Evolutionary conservation across 2,329 filamentous ascomycete species (phyloP).

Genomic region (Diaporthe vexans): DNA sequence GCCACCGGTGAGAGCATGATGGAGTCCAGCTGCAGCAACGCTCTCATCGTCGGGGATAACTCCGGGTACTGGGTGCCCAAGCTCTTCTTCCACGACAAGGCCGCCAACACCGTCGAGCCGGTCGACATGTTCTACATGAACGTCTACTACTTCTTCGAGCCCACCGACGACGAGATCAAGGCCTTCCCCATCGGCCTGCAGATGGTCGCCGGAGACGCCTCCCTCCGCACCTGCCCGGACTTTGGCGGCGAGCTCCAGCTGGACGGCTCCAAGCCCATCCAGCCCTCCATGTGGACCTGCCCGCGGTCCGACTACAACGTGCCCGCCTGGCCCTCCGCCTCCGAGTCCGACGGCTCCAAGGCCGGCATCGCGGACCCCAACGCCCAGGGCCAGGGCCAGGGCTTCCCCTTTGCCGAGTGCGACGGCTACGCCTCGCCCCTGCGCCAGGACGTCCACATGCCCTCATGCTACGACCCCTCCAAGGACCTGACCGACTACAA

Average conservation of each 20-base stretch:
- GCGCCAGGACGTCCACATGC: slow-evolving; percentile 78
- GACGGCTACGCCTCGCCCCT: slow-evolving; percentile 73
- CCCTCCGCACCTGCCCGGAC: slow-evolving; percentile 68
- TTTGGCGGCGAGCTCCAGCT: slow-evolving; percentile 58
- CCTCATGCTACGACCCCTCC: slow-evolving; percentile 79
- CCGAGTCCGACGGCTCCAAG: slow-evolving; percentile 69
- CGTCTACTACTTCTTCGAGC: slow-evolving; percentile 82
- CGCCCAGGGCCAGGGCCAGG: slow-evolving; percentile 69
- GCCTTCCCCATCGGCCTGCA: slow-evolving; percentile 80
- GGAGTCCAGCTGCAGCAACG: slow-evolving; percentile 78
- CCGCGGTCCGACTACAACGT: slow-evolving; percentile 64
- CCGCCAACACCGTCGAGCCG: slow-evolving; percentile 73
- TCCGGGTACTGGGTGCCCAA: slow-evolving; percentile 84
- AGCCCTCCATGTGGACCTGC: slow-evolving; percentile 72
- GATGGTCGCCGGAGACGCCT: slow-evolving; percentile 77
- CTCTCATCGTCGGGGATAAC: slow-evolving; percentile 76
- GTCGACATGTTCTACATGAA: slow-evolving; percentile 81
- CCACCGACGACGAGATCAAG: slow-evolving; percentile 74
- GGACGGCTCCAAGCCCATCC: slow-evolving; percentile 65
- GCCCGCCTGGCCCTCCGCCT: slow-evolving; percentile 67
- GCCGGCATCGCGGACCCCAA: slow-evolving; percentile 68
- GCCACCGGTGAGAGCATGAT: slow-evolving; percentile 73
- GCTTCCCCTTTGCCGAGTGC: slow-evolving; percentile 80
- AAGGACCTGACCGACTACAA: slow-evolving; percentile 71
- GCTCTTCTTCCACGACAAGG: slow-evolving; percentile 76